A percentile compares a stretch with the other conserved stretches of the same genome.
phyloP scores from a whole-genome alignment of 2,329 filamentous ascomycete species.

The Mycosphaerella arachidis region DNA sequence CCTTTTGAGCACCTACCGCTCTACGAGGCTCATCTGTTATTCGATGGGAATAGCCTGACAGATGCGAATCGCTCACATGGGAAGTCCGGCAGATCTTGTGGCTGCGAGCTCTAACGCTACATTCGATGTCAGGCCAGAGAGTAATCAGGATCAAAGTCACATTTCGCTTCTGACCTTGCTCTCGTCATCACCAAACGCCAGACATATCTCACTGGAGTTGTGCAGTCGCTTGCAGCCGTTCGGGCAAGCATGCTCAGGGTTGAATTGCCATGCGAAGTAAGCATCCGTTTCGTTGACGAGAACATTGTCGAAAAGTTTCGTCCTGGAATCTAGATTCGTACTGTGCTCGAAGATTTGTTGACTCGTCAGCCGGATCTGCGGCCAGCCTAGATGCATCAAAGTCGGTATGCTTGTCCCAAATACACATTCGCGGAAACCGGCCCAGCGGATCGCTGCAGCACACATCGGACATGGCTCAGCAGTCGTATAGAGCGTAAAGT shows the following conservation, averaged over 20 bases:
- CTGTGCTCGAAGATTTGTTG: slow-evolving; percentile 44
- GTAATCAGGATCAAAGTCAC: background rate
- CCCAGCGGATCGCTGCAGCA: slow-evolving; percentile 53
- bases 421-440: slow-evolving; percentile 53
- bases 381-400: slow-evolving; percentile 48
- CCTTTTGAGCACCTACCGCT: background rate
- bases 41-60: background rate
- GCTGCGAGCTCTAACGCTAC: background rate
- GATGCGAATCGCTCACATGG: background rate
- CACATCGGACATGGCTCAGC: slow-evolving; percentile 57
- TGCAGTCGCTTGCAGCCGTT: slow-evolving; percentile 27
- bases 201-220: background rate
- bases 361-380: slow-evolving; percentile 47
- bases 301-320: slow-evolving; percentile 43
- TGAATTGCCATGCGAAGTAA: slow-evolving; percentile 53
- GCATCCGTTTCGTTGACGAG: slow-evolving; percentile 52
- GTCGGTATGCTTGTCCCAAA: slow-evolving; percentile 50
- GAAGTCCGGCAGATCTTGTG: background rate
- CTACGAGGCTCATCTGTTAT: background rate
- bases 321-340: slow-evolving; percentile 34
- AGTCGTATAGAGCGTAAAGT: slow-evolving; percentile 54
- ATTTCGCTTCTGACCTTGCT: background rate
- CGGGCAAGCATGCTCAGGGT: slow-evolving; percentile 36
- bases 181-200: background rate
- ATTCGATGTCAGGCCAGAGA: background rate